Evolutionary conservation across 2,329 filamentous ascomycete genomes (phyloP).

Genomic region (Chaetomium strumarium): DNA sequence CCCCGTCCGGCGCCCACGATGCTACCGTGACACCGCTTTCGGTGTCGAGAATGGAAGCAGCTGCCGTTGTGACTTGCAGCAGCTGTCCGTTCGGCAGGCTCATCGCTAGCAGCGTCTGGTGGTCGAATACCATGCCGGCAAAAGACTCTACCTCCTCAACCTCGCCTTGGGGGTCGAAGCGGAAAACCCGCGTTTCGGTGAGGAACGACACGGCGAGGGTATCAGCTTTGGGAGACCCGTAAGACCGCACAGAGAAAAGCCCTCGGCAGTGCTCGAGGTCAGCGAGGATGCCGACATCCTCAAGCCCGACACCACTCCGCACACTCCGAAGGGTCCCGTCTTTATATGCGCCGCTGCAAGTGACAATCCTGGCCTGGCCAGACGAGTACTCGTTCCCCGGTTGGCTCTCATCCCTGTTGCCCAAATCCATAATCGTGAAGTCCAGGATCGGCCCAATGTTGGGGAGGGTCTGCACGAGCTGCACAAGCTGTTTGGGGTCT

Average conservation of each 20-base stretch:
- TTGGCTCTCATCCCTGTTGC: slow-evolving; percentile 70
- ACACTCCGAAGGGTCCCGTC: slow-evolving; percentile 87
- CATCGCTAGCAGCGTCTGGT: slow-evolving; percentile 64
- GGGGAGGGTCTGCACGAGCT: slow-evolving; percentile 66
- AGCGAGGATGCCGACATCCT: slow-evolving; percentile 76
- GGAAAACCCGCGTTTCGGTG: slow-evolving; percentile 76
- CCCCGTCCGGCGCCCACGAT: slow-evolving; percentile 50
- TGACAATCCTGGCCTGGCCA: slow-evolving; percentile 87
- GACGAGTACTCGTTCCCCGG: slow-evolving; percentile 85
- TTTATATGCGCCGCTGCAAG: slow-evolving; percentile 83
- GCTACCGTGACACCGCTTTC: slow-evolving; percentile 49
- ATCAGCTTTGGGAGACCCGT: slow-evolving; percentile 50
- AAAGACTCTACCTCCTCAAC: slow-evolving; percentile 84
- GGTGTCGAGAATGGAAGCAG: slow-evolving; percentile 56
- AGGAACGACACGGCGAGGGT: slow-evolving; percentile 75
- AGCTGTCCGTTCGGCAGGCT: slow-evolving; percentile 60
- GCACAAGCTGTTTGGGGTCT: slow-evolving; percentile 38
- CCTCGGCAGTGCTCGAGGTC: slow-evolving; percentile 70
- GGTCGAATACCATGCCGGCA: slow-evolving; percentile 60
- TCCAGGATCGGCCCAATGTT: slow-evolving; percentile 90
- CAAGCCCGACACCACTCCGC: slow-evolving; percentile 85
- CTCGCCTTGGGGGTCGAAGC: slow-evolving; percentile 65
- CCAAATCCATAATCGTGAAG: slow-evolving; percentile 94
- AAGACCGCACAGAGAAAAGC: slow-evolving; percentile 61
- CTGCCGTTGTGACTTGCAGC: slow-evolving; percentile 68